Evolutionary conservation across 257 asterid species (phyloP).

Genomic region (Solanum ossicruentum): DNA sequence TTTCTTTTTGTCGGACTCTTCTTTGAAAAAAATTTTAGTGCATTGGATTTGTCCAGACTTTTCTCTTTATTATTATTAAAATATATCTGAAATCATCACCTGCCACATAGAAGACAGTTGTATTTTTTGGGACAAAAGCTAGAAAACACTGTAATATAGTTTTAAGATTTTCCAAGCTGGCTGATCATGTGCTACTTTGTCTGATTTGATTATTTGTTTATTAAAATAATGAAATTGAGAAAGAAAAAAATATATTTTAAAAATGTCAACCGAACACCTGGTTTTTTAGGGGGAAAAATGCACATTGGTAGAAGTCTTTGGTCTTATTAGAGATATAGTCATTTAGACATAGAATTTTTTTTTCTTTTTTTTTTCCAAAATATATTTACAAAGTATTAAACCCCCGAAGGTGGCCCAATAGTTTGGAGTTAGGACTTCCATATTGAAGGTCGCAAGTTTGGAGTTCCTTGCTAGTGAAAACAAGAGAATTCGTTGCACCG

Average conservation of each 20-base stretch:
- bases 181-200: background rate
- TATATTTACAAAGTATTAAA: no score
- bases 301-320: background rate
- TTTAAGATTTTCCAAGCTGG: background rate
- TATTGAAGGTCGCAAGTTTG: no score
- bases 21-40: no score
- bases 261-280: background rate
- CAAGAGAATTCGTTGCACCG: no score
- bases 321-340: background rate
- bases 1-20: background rate
- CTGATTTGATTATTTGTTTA: no score
- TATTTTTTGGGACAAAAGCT: background rate
- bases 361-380: background rate
- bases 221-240: background rate
- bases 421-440: no score
- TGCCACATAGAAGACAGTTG: background rate
- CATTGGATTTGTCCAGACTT: no score
- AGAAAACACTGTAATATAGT: background rate
- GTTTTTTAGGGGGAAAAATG: background rate
- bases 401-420: no score
- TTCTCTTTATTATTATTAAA: background rate
- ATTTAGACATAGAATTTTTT: background rate
- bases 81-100: background rate
- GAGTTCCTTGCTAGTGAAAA: no score
- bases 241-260: background rate